Evolutionary conservation across 2,329 filamentous ascomycete genomes (phyloP).

Genomic region (Bipolaris oryzae): DNA sequence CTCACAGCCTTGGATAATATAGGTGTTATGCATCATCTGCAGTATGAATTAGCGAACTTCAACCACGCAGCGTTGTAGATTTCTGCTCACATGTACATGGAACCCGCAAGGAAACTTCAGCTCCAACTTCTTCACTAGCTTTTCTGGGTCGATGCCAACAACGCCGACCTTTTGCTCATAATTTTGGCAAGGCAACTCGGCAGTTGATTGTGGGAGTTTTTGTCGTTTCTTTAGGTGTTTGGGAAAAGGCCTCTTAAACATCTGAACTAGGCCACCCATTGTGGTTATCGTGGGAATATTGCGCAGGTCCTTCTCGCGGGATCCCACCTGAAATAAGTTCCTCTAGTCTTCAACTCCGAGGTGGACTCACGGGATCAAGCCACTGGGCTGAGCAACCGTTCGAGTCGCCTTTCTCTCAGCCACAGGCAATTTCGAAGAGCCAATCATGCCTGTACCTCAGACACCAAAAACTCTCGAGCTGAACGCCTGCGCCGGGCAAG

Average conservation of each 20-base stretch:
- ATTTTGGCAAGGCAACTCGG: not conserved
- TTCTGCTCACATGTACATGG: not conserved
- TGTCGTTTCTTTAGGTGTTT: not conserved
- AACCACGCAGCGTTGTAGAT: not conserved
- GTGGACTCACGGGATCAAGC: not conserved
- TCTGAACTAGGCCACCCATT: not conserved
- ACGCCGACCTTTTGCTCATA: not conserved
- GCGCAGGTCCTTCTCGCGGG: not conserved
- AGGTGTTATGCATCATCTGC: conserved; percentile 16
- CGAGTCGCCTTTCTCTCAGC: not conserved
- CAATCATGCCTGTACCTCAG: not conserved
- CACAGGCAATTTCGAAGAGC: not conserved
- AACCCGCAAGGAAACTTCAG: conserved; percentile 3
- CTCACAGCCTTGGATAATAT: conserved; percentile 7
- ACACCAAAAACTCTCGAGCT: not conserved
- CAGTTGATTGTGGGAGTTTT: too few species aligned
- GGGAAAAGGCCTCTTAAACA: not conserved
- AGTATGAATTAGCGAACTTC: not conserved
- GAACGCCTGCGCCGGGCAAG: not conserved
- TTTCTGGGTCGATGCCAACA: conserved; percentile 4
- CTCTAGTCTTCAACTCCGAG: not conserved
- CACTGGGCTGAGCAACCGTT: not conserved
- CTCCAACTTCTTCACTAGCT: not conserved
- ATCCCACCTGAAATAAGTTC: not conserved
- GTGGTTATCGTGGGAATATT: not conserved